Evolutionary conservation across 768 basidiomycete genomes (phyloP).

Genomic region (Podaxis rugospora): DNA sequence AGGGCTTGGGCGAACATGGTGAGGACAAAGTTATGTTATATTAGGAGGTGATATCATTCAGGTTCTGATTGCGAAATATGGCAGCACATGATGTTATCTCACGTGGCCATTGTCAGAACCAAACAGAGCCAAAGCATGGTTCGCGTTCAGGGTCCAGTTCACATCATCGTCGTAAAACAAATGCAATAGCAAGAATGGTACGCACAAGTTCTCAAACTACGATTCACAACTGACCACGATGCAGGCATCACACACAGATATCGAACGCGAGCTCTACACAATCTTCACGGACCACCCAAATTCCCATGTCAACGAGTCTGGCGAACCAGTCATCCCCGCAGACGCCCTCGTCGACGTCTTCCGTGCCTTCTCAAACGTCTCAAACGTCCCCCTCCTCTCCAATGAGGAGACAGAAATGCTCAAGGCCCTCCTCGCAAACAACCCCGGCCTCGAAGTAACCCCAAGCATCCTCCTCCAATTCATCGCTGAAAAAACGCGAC

Average conservation of each 20-base stretch:
- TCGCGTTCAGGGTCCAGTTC: background rate
- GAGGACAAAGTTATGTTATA: background rate
- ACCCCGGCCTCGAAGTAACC: slow-evolving; percentile 64
- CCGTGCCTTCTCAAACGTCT: slow-evolving; percentile 53
- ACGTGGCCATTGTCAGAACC: background rate
- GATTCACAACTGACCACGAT: background rate
- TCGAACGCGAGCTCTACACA: slow-evolving; percentile 62
- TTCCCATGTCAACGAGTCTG: slow-evolving; percentile 51
- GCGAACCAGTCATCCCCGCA: slow-evolving; percentile 65
- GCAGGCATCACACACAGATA: slow-evolving; percentile 33
- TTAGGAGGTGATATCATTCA: too few species aligned
- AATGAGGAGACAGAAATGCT: slow-evolving; percentile 60
- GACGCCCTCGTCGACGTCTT: slow-evolving; percentile 70
- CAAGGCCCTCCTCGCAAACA: slow-evolving; percentile 47
- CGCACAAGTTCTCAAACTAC: background rate
- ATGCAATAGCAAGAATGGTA: background rate
- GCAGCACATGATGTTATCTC: background rate
- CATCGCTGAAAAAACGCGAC: slow-evolving; percentile 57
- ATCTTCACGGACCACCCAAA: slow-evolving; percentile 66
- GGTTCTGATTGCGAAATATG: too few species aligned
- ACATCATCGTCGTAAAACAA: background rate
- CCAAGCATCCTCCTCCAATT: slow-evolving; percentile 61
- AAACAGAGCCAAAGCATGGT: background rate
- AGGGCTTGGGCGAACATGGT: background rate
- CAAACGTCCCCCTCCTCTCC: slow-evolving; percentile 56